These are phyloP conservation scores for Apiospora hydei DNA, from an alignment of 2,329 filamentous ascomycete species.

Conservation along the genomic window DNA sequence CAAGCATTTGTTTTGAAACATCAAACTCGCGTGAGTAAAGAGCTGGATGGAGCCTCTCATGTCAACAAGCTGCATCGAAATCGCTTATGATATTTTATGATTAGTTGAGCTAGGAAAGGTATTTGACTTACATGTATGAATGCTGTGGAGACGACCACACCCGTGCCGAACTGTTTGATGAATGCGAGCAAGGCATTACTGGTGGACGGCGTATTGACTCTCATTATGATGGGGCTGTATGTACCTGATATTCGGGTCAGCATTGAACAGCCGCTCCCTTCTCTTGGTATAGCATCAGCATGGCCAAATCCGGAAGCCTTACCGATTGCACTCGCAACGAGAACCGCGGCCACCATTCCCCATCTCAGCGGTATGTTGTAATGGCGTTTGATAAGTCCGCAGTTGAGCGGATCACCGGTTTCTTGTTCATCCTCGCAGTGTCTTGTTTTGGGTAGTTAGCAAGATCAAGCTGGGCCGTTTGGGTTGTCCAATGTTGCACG, in stretches of 20 bases:
- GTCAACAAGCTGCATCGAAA: background rate
- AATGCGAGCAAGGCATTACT: background rate
- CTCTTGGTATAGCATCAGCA: background rate
- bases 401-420: background rate
- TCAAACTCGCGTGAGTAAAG: conserved; percentile 15
- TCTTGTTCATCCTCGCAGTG: background rate
- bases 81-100: no score
- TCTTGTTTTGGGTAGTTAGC: background rate
- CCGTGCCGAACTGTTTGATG: conserved; percentile 1
- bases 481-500: conserved; percentile 24
- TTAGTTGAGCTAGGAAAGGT: background rate
- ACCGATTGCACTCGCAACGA: background rate
- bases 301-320: background rate
- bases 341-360: background rate
- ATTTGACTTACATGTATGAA: background rate
- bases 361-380: conserved; percentile 10
- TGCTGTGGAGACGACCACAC: conserved; percentile 2
- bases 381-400: background rate
- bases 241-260: background rate
- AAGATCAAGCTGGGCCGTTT: background rate
- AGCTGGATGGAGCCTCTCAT: background rate
- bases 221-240: background rate
- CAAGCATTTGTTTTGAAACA: conserved; percentile 4
- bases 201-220: background rate
- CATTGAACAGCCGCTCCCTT: background rate